These are phyloP conservation scores for Naegleria fowleri DNA, from an alignment of 208 protist species.

Conservation along the genomic window DNA sequence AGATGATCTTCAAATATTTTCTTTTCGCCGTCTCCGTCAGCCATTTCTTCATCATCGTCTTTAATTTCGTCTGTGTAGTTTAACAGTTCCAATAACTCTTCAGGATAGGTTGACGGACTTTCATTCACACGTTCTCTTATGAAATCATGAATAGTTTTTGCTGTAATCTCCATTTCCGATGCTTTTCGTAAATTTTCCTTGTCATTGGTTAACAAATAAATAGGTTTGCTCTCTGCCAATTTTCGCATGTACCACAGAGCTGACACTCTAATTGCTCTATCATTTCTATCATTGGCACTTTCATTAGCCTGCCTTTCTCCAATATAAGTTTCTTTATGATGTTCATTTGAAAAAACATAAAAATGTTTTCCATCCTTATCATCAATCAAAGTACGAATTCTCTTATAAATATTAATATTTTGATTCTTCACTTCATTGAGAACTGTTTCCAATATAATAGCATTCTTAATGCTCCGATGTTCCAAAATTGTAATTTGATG, in stretches of 20 bases:
- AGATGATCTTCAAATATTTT: background rate
- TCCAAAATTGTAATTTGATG: conserved; percentile 83
- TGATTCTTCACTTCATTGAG: conserved; percentile 75
- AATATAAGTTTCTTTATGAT: conserved; percentile 74
- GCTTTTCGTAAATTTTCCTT: conserved; percentile 28
- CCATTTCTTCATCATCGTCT: background rate
- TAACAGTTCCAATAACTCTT: background rate
- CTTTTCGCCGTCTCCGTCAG: background rate
- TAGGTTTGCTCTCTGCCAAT: conserved; percentile 24
- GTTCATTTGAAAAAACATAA: conserved; percentile 83
- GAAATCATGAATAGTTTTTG: conserved; percentile 18
- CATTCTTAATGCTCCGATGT: conserved; percentile 62
- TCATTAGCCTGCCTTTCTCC: conserved; percentile 55
- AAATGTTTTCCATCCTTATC: conserved; percentile 59
- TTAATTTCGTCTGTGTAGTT: background rate
- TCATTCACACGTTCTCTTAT: background rate
- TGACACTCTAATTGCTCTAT: conserved; percentile 70
- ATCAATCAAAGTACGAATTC: conserved; percentile 63
- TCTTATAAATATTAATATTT: conserved; percentile 74
- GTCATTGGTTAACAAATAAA: conserved; percentile 43
- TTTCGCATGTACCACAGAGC: conserved; percentile 75
- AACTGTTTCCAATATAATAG: conserved; percentile 75
- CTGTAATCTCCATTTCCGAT: background rate
- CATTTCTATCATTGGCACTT: conserved; percentile 73
- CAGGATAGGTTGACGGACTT: background rate